Evolutionary conservation across 2,329 filamentous ascomycete species (phyloP), one percentile per base, ranked within the genome.

Genomic region (Rutstroemia sydowiana): DNA sequence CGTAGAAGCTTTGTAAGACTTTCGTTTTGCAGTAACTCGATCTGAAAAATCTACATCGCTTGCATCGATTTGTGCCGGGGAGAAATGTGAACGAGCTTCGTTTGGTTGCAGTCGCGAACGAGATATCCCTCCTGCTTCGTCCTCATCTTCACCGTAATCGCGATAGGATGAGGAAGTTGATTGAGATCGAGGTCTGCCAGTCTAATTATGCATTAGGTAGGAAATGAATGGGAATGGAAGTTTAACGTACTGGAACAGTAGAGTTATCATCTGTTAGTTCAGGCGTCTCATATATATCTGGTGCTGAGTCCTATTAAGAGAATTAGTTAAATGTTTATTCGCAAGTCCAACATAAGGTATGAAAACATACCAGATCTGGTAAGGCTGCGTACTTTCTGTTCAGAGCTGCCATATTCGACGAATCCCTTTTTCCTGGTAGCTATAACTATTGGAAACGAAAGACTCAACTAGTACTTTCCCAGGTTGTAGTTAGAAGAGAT

Each of bases 201-300:
- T 65, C 64, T 66, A 55, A 21, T 18, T 8, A 10, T 5, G 37
- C 16, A 23, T 62, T 36, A 63, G 44, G 5, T 23, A 10, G 1
- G 8, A 8, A 11, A 18, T 5, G 7, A 11, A 14, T 14, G 16
- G 11, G 14, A 3, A 18, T 3, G 13, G 16, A 41, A 42, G 16
- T 36, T 23, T 52, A 39, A 69, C 79, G 69, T 73, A 92, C 88
- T 51, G 84, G 87, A 52, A 90, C 73, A 44, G 90, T 95, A 20
- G 90, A 95, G 57, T 82, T 87, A 69, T 95, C 91, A 65, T 95
- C 89, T 52, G 87, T 92, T 59, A 96, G 75, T 51, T 95, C 91
- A 59, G 92, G 91, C 14, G 93, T 97, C 71, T 97, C 92, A 75
- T 96, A 97, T 63, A 95, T 88, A 66, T 97, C 93, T 59, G 91